Base-by-base conservation (phyloP, 2,329 filamentous ascomycete species). In the Verticillium dahliae region DNA sequence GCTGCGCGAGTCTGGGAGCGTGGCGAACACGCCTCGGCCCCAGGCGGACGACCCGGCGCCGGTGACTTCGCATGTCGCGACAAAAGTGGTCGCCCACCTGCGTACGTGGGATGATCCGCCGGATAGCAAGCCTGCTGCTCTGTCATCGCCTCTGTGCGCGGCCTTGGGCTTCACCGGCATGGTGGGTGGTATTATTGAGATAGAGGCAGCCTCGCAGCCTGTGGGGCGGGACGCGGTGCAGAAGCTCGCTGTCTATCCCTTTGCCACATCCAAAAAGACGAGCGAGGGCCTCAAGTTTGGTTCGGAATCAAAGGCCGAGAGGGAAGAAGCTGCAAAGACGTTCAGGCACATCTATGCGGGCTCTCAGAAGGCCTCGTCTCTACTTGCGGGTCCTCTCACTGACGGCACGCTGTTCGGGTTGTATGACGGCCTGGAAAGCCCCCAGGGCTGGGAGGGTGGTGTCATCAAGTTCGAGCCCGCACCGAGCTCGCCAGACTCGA, bases 41-140 rank as follows among this genome's bases (percentile, higher is more conserved):
- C 45, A 52, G 45, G 45, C n/a, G 7, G 45, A 52, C 18, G 45
- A 52, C 13, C 39, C 60, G 22, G 58, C 57, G 14, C 39, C 60
- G 31, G 80, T 83, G 57, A 80, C 82, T 61, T 75, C 77, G 60
- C 81, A 76, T 60, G 69, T 31, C 60, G 80, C 87, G 1, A 78
- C 81, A 15, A 94, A 88, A 67, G 77, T 98, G 1, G 84, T 98
- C 41, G 94, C 92, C 2, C 85, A 85, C 65, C 74, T 98, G 3
- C 79, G 84, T 45, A 77, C 86, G 1, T 99, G 95, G 96, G 85
- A 93, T 62, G 91, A 96, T 69, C 89, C 92, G 1, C 92, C 95
- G 1, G 91, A 94, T 70, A 88, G 86, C 60, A 87, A 90, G 65
- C 90, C 94, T 64, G 85, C 86, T 57, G 91, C 91, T 1, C 79